phyloP scores from a whole-genome alignment of 257 asterid species.

The Galeopsis tetrahit region DNA sequence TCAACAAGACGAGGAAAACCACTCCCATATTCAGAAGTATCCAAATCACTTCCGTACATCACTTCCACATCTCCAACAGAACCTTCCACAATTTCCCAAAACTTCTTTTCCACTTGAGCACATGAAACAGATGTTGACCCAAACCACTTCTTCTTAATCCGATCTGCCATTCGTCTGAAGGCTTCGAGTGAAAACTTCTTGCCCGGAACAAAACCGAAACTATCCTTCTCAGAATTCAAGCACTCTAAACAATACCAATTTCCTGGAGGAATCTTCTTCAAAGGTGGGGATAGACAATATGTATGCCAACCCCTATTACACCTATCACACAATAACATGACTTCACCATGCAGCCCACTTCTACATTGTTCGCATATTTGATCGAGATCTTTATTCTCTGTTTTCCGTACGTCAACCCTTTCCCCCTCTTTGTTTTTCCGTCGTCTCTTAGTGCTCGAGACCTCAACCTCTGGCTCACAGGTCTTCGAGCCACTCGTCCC shows the following conservation, averaged over 20 bases:
- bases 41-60: constrained; percentile 95
- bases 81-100: constrained; percentile 98
- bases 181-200: constrained; percentile 76
- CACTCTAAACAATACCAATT: constrained; percentile 98
- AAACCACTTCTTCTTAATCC: constrained; percentile 88
- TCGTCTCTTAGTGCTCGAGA: constrained; percentile 68
- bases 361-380: constrained; percentile 93
- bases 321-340: constrained; percentile 94
- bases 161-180: constrained; percentile 86
- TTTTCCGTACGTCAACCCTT: constrained; percentile 52
- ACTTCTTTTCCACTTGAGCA: constrained; percentile 82
- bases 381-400: constrained; percentile 53
- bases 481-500: constrained; percentile 49
- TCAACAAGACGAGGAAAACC: constrained; percentile 81
- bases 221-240: constrained; percentile 85
- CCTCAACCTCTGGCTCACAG: constrained; percentile 47
- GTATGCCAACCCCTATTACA: constrained; percentile 97
- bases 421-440: constrained; percentile 76
- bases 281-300: constrained; percentile 91
- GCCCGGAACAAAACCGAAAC: constrained; percentile 91
- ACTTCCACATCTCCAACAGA: constrained; percentile 89
- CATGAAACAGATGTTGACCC: constrained; percentile 71
- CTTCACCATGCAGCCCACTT: constrained; percentile 97
- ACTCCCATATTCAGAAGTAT: constrained; percentile 87
- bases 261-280: constrained; percentile 78